Conservation (phyloP, 495 filamentous ascomycete species). For the Hypoxylon fuscum region DNA sequence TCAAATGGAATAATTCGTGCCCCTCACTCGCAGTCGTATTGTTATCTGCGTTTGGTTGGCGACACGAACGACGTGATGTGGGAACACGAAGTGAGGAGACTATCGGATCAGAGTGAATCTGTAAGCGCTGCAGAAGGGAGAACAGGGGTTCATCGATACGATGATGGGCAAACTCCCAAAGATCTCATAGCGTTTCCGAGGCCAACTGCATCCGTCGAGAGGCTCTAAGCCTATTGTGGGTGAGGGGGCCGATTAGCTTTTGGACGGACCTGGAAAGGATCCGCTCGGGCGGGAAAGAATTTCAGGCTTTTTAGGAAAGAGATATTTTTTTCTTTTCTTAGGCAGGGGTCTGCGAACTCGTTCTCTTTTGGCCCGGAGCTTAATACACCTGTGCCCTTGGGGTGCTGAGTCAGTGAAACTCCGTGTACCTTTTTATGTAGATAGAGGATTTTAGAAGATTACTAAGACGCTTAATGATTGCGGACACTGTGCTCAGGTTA, state of each 20-base stretch:
- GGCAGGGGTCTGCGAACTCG: background rate
- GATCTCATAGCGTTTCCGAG: slow-evolving; percentile 20
- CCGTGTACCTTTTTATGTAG: slow-evolving; percentile 7
- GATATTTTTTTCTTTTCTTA: too few species aligned
- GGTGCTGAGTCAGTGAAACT: slow-evolving; percentile 20
- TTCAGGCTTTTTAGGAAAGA: background rate
- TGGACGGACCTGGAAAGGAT: slow-evolving; percentile 30
- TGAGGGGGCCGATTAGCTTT: slow-evolving; percentile 25
- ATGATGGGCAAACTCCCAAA: background rate
- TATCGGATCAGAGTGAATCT: slow-evolving; percentile 23
- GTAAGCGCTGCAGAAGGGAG: slow-evolving; percentile 27
- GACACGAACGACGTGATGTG: slow-evolving; percentile 19
- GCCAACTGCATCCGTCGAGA: slow-evolving; percentile 30
- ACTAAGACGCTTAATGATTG: too few species aligned
- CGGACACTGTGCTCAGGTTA: too few species aligned
- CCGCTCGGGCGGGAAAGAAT: slow-evolving; percentile 17
- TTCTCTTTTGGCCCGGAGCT: slow-evolving; percentile 6
- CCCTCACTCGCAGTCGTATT: slow-evolving; percentile 23
- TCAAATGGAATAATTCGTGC: slow-evolving; percentile 3
- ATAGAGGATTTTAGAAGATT: slow-evolving; percentile 9
- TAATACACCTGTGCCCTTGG: too few species aligned
- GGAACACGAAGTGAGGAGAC: slow-evolving; percentile 32
- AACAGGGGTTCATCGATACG: slow-evolving; percentile 23
- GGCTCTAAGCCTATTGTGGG: slow-evolving; percentile 30
- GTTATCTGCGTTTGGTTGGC: slow-evolving; percentile 23